phyloP scores from a whole-genome alignment of 2,329 filamentous ascomycete species.

The Fusarium albosuccineum region DNA sequence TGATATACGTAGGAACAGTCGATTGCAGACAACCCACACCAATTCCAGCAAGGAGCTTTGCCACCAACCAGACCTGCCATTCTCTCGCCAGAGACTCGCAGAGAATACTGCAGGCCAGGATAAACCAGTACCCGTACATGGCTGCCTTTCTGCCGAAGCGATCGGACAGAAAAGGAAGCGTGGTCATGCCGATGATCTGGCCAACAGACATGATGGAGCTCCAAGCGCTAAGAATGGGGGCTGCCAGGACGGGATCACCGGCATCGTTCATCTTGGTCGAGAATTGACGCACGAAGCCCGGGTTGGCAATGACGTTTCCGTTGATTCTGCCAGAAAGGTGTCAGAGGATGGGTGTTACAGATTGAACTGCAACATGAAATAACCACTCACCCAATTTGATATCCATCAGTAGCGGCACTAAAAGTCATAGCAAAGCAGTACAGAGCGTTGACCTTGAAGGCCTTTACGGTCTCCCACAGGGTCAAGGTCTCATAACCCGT shows the following conservation, averaged over 20 bases:
- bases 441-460: slow-evolving; percentile 44
- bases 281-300: slow-evolving; percentile 29
- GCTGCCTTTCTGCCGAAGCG: slow-evolving; percentile 50
- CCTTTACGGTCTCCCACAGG: slow-evolving; percentile 45
- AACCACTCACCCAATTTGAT: slow-evolving; percentile 45
- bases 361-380: neutral
- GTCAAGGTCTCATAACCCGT: slow-evolving; percentile 46
- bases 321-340: slow-evolving; percentile 13
- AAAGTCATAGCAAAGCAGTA: slow-evolving; percentile 46
- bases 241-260: slow-evolving; percentile 49
- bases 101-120: slow-evolving; percentile 52
- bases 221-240: slow-evolving; percentile 54
- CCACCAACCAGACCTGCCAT: slow-evolving; percentile 58
- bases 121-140: slow-evolving; percentile 49
- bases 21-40: slow-evolving; percentile 59
- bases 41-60: slow-evolving; percentile 51
- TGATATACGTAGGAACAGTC: slow-evolving; percentile 57
- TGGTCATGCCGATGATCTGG: slow-evolving; percentile 55
- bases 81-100: slow-evolving; percentile 52
- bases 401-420: slow-evolving; percentile 46
- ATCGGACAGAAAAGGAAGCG: slow-evolving; percentile 44
- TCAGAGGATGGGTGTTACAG: neutral
- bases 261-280: slow-evolving; percentile 25
- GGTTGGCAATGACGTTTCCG: slow-evolving; percentile 33
- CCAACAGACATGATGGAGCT: slow-evolving; percentile 56